These are phyloP conservation scores for Pelargonium nanum DNA, from an alignment of 345 rosid genomes.

Conservation along the genomic window DNA sequence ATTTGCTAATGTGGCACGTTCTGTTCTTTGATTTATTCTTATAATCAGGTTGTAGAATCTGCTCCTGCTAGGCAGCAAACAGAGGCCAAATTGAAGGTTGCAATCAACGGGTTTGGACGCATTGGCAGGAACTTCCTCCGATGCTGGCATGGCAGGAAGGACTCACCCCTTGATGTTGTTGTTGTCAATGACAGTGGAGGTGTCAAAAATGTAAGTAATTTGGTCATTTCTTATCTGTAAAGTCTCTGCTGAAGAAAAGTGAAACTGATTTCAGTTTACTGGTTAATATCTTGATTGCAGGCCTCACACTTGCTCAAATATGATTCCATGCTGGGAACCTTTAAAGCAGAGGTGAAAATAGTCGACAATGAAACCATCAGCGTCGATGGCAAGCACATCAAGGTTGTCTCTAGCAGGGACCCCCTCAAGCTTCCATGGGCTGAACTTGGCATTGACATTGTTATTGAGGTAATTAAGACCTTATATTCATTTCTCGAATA, in stretches of 20 bases:
- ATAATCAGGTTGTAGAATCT: conserved; percentile 36
- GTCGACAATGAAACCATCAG: conserved; percentile 64
- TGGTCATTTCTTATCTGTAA: not conserved
- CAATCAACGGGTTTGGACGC: conserved; percentile 92
- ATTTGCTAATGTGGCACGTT: not conserved
- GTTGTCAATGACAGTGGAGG: conserved; percentile 97
- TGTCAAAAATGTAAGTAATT: conserved; percentile 74
- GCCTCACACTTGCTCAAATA: conserved; percentile 96
- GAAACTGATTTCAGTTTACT: not conserved
- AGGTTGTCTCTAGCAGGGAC: conserved; percentile 86
- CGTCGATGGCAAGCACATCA: conserved; percentile 82
- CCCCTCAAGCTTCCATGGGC: conserved; percentile 99
- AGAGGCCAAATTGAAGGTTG: conserved; percentile 86
- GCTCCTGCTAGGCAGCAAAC: conserved; percentile 50
- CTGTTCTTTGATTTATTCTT: not conserved
- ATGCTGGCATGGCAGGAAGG: conserved; percentile 94
- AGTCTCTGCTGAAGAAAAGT: not conserved
- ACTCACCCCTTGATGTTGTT: conserved; percentile 86
- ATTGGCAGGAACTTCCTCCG: conserved; percentile 96
- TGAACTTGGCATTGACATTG: conserved; percentile 93
- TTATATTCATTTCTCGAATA: not conserved
- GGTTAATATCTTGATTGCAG: conserved; percentile 21
- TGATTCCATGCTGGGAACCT: conserved; percentile 92
- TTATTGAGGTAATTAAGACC: conserved; percentile 54
- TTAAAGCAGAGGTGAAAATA: conserved; percentile 83